Evolutionary conservation across 1,284 basidiomycete species (phyloP).

Genomic region (Rhizoctonia solani): DNA sequence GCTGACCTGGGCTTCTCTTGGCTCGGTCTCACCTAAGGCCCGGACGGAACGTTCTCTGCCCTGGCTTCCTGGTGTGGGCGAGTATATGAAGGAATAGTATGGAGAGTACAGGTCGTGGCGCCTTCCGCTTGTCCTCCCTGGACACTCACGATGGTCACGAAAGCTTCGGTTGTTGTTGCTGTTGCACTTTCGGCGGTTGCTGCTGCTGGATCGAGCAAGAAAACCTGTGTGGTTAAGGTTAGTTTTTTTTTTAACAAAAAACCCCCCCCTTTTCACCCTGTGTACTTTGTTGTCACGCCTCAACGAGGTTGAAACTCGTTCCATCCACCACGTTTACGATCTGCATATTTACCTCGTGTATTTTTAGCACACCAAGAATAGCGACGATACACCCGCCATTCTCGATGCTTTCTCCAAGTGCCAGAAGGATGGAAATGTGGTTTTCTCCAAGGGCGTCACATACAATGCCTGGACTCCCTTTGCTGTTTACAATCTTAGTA

Average conservation of each 20-base stretch:
- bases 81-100: conserved; percentile 12
- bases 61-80: conserved; percentile 1
- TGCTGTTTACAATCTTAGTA: conserved; percentile 46
- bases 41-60: conserved; percentile 14
- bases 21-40: conserved; percentile 10
- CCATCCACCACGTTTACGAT: neutral
- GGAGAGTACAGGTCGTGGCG: conserved; percentile 3
- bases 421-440: conserved; percentile 48
- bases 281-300: neutral
- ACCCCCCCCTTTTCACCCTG: neutral
- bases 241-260: neutral
- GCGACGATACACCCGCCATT: conserved; percentile 51
- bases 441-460: conserved; percentile 48
- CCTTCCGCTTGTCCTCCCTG: neutral
- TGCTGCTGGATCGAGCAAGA: conserved; percentile 5
- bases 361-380: conserved; percentile 37
- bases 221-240: conserved; percentile 31
- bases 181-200: conserved; percentile 22
- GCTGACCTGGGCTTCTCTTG: conserved; percentile 30
- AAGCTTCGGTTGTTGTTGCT: conserved; percentile 22
- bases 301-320: neutral
- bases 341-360: neutral
- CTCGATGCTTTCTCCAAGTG: conserved; percentile 50
- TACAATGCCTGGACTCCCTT: conserved; percentile 51
- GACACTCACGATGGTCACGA: conserved; percentile 16